These are phyloP conservation scores for Pythium dissimile DNA, from an alignment of 352 stramenopile species.

Conservation along the genomic window DNA sequence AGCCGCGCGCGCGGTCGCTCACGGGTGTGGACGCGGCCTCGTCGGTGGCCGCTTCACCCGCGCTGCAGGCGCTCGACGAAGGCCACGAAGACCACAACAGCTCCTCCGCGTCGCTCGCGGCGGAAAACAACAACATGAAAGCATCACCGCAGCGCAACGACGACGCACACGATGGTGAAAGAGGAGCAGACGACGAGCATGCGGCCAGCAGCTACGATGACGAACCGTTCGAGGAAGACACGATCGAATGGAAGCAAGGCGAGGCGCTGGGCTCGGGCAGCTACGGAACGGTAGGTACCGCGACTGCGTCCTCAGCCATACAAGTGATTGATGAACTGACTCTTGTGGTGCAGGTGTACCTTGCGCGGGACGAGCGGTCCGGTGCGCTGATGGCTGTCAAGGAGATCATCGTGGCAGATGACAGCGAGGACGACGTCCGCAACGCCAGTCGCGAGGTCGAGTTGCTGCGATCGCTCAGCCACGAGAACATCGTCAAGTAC, in stretches of 20 bases:
- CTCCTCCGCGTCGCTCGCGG: slow-evolving; percentile 8
- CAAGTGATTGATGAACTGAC: not conserved
- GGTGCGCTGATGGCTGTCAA: slow-evolving; percentile 76
- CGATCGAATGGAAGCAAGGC: slow-evolving; percentile 54
- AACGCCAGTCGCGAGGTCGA: slow-evolving; percentile 70
- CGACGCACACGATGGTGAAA: not conserved
- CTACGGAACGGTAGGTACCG: slow-evolving; percentile 46
- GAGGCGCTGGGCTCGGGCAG: slow-evolving; percentile 57
- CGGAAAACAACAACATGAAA: slow-evolving; percentile 9
- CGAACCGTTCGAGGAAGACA: slow-evolving; percentile 48
- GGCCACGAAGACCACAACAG: slow-evolving; percentile 16
- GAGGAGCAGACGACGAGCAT: too few relatives aligned
- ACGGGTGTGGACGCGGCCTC: not conserved
- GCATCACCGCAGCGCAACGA: not conserved
- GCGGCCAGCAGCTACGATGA: slow-evolving; percentile 44
- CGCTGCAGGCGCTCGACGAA: slow-evolving; percentile 15
- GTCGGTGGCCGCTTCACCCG: not conserved
- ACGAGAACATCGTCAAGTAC: slow-evolving; percentile 90
- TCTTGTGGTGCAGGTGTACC: slow-evolving; percentile 54
- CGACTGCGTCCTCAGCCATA: not conserved
- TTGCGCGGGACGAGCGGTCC: slow-evolving; percentile 83
- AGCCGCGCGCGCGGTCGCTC: slow-evolving; percentile 7
- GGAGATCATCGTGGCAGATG: slow-evolving; percentile 26
- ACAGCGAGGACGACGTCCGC: slow-evolving; percentile 25
- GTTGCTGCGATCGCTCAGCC: slow-evolving; percentile 78